Base-by-base conservation (phyloP, 441 rosid species). In the Gossypium schwendimanii region DNA sequence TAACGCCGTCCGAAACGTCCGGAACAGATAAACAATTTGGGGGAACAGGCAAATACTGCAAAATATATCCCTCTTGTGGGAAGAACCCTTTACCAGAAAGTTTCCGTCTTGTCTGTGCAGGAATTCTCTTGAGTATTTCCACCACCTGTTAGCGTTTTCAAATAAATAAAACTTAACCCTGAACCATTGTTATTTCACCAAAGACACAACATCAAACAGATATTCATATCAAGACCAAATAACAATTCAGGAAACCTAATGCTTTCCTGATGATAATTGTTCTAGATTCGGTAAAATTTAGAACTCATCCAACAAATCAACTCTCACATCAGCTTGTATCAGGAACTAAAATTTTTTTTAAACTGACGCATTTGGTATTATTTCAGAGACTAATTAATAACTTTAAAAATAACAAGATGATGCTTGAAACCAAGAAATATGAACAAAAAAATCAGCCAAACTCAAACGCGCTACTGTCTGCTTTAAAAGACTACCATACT, bases 1-100 rank as follows among this genome's bases (percentile, higher is more conserved):
- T 96, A 60, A 73, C 79, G 72, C 97, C 98, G 80, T 96, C 98
- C 9, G 98, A 91, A 75, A 85, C 67, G 21, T 91, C 99, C 20
- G 98, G 99, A 65, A 91, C 91, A 8, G 97, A 88, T 79, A 96
- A 76, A 81, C 98, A 96, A 72, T 96, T 96, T 4, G 99, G 98
- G 28, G 98, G 98, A 74, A 96, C 98, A n/a, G 99, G 98, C 75
- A 96, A 80, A 79, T 80, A 85, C 11, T 78, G 88, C 68, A 96
- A 1, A 52, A 96, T 72, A 70, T 90, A 96, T 70, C 99, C 99
- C 75, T 96, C 97, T 76, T 96, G 99, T 55, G 97, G 97, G 75
- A 90, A 88, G 76, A 85, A 93, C 64, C 97, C 98, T 81, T 89
- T 96, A 45, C 82, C 84, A 60, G 84, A 72, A 69, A 96, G 97